These are phyloP conservation scores for Athelia sp. DNA, from an alignment of 1,284 basidiomycete genomes.

Conservation along the genomic window DNA sequence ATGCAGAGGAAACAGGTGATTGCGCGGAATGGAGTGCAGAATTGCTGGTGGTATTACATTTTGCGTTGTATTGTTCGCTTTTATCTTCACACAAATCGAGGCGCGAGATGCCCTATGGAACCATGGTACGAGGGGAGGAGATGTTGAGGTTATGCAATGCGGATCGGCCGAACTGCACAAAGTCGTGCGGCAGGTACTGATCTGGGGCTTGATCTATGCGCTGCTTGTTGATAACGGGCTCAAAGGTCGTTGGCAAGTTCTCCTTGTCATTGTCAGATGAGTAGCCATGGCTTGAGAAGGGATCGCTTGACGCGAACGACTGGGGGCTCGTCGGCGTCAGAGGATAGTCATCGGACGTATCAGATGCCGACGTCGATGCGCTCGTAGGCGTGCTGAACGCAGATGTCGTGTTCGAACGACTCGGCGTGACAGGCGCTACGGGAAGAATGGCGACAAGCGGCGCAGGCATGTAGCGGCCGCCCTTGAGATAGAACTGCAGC, in stretches of 20 bases:
- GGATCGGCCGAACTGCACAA: constrained; percentile 66
- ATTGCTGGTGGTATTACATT: constrained; percentile 75
- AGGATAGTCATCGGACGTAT: constrained; percentile 82
- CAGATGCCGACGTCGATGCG: constrained; percentile 64
- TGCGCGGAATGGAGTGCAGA: constrained; percentile 45
- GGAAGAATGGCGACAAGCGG: constrained; percentile 11
- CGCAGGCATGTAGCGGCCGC: constrained; percentile 60
- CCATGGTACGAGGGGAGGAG: constrained; percentile 53
- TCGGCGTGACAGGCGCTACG: constrained; percentile 65
- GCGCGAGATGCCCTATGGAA: constrained; percentile 43
- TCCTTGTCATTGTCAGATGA: constrained; percentile 70
- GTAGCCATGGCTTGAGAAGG: constrained; percentile 45
- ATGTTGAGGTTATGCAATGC: constrained; percentile 64
- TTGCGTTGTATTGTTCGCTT: constrained; percentile 47
- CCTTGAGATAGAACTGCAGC: constrained; percentile 87
- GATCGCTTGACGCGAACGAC: constrained; percentile 46
- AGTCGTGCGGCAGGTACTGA: constrained; percentile 75
- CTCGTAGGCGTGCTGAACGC: constrained; percentile 67
- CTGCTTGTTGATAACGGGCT: constrained; percentile 67
- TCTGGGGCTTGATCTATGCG: constrained; percentile 61
- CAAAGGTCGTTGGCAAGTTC: constrained; percentile 64
- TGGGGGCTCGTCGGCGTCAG: constrained; percentile 70
- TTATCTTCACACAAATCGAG: constrained; percentile 27
- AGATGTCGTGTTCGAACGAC: constrained; percentile 49
- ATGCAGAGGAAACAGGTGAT: constrained; percentile 53